phyloP scores from a whole-genome alignment of 495 filamentous ascomycete species.

The Oleoguttula mirabilis region DNA sequence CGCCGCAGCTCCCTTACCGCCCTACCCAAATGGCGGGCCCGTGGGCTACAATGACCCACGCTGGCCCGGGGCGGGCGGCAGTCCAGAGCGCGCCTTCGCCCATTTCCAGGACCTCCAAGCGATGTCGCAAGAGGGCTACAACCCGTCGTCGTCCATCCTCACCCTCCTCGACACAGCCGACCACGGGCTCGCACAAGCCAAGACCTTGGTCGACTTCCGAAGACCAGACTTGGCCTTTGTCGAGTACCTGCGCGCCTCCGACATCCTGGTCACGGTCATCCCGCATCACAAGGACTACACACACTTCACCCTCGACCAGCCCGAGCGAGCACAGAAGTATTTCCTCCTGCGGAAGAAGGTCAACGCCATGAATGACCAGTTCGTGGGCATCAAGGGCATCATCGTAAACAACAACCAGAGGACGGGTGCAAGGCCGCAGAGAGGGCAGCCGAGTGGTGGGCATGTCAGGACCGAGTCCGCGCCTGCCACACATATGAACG shows the following conservation, averaged over 20 bases:
- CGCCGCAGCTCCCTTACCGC: conserved; percentile 6
- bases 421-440: conserved; percentile 36
- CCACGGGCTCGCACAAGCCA: conserved; percentile 8
- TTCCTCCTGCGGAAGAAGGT: conserved; percentile 18
- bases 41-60: background rate
- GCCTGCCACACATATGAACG: background rate
- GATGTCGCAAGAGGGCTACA: conserved; percentile 6
- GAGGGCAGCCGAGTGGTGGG: background rate
- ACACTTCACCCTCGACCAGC: conserved; percentile 34
- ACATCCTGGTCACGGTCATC: conserved; percentile 62
- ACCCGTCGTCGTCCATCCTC: conserved; percentile 1
- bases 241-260: conserved; percentile 69
- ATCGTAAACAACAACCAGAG: conserved; percentile 56
- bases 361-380: conserved; percentile 33
- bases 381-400: conserved; percentile 48
- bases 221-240: conserved; percentile 52
- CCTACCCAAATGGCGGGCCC: background rate
- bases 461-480: conserved; percentile 5
- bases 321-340: conserved; percentile 19
- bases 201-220: conserved; percentile 22
- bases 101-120: conserved; percentile 15
- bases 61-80: background rate
- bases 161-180: conserved; percentile 9
- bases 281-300: conserved; percentile 59
- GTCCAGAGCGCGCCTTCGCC: conserved; percentile 2